These are phyloP conservation scores for Termitomyces sp. DNA, from an alignment of 768 basidiomycete genomes.

Conservation along the genomic window DNA sequence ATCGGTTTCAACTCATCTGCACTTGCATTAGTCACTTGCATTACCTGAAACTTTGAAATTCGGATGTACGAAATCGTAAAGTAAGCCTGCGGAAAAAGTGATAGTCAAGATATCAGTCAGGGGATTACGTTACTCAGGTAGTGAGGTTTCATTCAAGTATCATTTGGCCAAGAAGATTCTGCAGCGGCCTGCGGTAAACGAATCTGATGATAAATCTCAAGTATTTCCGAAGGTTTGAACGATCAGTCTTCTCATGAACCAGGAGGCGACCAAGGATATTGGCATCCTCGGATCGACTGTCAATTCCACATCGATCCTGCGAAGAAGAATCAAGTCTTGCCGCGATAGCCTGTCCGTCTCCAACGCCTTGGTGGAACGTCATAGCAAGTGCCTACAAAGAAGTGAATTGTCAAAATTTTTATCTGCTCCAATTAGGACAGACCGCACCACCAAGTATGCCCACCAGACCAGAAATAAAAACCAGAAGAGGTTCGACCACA, in stretches of 20 bases:
- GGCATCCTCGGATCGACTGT: conserved; percentile 10
- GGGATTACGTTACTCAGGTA: background rate
- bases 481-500: conserved; percentile 27
- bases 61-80: conserved; percentile 3
- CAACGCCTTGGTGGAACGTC: conserved; percentile 20
- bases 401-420: too few species aligned
- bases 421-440: background rate
- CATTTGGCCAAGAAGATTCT: conserved; percentile 13
- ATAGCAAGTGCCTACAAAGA: conserved; percentile 17
- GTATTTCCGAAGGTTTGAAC: conserved; percentile 7
- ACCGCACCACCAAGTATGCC: conserved; percentile 8
- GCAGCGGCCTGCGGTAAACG: conserved; percentile 13
- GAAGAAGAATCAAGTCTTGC: background rate
- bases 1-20: background rate
- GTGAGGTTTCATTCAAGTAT: background rate
- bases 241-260: conserved; percentile 9
- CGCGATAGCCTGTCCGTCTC: conserved; percentile 21
- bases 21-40: background rate
- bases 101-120: background rate
- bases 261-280: conserved; percentile 18
- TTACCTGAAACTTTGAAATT: background rate
- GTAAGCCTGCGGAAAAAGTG: background rate
- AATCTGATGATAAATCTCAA: conserved; percentile 16
- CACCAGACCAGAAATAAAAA: conserved; percentile 8
- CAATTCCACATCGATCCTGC: too few species aligned